phyloP scores from a whole-genome alignment of 768 basidiomycete species.

The Suillus placidus region DNA sequence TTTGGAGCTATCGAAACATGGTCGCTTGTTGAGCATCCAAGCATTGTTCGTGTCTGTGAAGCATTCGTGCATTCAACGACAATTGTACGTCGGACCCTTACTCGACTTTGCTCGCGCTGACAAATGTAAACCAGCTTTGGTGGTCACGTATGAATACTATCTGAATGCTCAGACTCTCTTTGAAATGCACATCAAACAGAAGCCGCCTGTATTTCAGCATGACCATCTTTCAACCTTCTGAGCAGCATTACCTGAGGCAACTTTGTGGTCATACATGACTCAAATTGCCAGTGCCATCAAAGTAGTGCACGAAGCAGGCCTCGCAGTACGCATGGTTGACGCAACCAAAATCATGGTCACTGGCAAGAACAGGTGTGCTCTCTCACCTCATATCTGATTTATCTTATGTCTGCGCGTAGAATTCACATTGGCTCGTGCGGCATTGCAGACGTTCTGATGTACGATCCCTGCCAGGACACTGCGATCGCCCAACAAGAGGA shows the following conservation, averaged over 20 bases:
- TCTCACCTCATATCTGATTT: conserved; percentile 1
- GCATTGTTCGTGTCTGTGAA: conserved; percentile 80
- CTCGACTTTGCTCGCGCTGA: background rate
- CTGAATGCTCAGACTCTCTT: conserved; percentile 81
- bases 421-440: conserved; percentile 88
- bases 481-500: conserved; percentile 82
- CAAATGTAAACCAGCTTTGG: conserved; percentile 60
- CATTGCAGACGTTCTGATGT: conserved; percentile 81
- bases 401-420: conserved; percentile 39
- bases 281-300: conserved; percentile 90
- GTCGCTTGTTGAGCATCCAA: conserved; percentile 83
- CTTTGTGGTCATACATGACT: conserved; percentile 90
- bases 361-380: conserved; percentile 77
- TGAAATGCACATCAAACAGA: conserved; percentile 73
- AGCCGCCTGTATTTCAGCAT: conserved; percentile 40
- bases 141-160: conserved; percentile 90
- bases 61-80: conserved; percentile 94
- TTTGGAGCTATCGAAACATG: conserved; percentile 85
- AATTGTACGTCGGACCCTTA: conserved; percentile 61
- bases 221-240: conserved; percentile 40
- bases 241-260: conserved; percentile 65
- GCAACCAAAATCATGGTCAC: conserved; percentile 86
- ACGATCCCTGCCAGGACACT: conserved; percentile 68
- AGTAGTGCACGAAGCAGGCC: conserved; percentile 77
- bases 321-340: conserved; percentile 83